phyloP scores from a whole-genome alignment of 192 early-diverging fungal species.

The Glomus cerebriforme region DNA sequence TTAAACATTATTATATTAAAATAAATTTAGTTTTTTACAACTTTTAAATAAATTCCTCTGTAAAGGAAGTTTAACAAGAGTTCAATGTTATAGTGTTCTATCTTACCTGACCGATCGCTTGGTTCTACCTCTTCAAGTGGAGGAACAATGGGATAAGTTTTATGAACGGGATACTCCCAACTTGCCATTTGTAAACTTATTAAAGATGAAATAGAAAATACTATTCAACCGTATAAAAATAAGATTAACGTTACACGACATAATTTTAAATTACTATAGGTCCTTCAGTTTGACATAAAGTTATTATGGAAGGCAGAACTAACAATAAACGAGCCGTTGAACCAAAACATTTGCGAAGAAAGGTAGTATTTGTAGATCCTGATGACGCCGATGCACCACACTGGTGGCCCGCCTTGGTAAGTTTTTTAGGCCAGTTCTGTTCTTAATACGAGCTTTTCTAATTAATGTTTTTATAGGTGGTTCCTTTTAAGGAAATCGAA shows the following conservation, averaged over 20 bases:
- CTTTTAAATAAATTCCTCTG: too few relatives aligned
- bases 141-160: background rate
- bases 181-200: background rate
- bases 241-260: too few relatives aligned
- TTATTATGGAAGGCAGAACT: background rate
- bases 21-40: too few relatives aligned
- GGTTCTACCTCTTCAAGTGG: background rate
- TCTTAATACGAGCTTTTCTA: background rate
- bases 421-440: background rate
- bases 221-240: too few relatives aligned
- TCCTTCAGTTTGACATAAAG: too few relatives aligned
- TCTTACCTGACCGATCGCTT: too few relatives aligned
- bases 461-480: conserved; percentile 36
- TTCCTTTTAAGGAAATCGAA: conserved; percentile 51
- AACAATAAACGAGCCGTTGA: background rate
- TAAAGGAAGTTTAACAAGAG: too few relatives aligned
- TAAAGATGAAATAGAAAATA: too few relatives aligned
- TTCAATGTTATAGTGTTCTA: too few relatives aligned
- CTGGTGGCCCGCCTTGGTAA: conserved; percentile 62
- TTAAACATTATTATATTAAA: background rate
- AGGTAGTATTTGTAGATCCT: conserved; percentile 61
- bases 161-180: background rate
- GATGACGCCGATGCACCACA: conserved; percentile 52
- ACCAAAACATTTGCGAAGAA: conserved; percentile 32
- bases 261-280: too few relatives aligned